Conservation (phyloP, 202 grass and related monocot species). For the Panicum virgatum region DNA sequence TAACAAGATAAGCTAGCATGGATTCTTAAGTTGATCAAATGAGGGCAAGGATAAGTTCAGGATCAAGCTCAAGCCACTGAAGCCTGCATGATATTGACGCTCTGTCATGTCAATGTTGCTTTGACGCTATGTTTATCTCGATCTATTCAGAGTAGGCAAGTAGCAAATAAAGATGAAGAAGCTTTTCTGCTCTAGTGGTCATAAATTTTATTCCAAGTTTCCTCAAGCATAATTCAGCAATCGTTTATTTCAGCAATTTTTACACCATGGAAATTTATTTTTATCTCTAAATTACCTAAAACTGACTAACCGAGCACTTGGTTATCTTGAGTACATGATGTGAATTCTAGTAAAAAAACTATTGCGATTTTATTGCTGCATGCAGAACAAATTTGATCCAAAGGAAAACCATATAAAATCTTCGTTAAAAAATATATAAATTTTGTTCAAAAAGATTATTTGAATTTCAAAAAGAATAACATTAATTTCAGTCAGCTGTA, state of each 20-base stretch:
- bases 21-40: not conserved
- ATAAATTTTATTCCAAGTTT: not conserved
- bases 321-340: not conserved
- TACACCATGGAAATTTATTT: not conserved
- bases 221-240: not conserved
- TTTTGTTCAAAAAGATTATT: not conserved
- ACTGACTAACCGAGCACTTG: too few relatives aligned
- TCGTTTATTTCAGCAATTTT: not conserved
- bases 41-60: not conserved
- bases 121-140: not conserved
- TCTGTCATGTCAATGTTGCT: slow-evolving; percentile 2
- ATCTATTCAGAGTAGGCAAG: not conserved
- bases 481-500: not conserved
- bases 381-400: not conserved
- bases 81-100: not conserved
- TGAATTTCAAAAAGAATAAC: not conserved
- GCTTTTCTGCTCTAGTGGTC: not conserved
- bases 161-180: not conserved
- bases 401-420: not conserved
- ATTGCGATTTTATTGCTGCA: not conserved
- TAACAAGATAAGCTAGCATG: slow-evolving; percentile 2
- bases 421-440: not conserved
- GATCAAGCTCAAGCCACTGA: not conserved
- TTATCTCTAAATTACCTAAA: not conserved
- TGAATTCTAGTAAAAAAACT: not conserved